A percentile compares a stretch with the other conserved stretches of the same genome.
Conservation (phyloP, 768 basidiomycete species). For the Trametopsis cervina region DNA sequence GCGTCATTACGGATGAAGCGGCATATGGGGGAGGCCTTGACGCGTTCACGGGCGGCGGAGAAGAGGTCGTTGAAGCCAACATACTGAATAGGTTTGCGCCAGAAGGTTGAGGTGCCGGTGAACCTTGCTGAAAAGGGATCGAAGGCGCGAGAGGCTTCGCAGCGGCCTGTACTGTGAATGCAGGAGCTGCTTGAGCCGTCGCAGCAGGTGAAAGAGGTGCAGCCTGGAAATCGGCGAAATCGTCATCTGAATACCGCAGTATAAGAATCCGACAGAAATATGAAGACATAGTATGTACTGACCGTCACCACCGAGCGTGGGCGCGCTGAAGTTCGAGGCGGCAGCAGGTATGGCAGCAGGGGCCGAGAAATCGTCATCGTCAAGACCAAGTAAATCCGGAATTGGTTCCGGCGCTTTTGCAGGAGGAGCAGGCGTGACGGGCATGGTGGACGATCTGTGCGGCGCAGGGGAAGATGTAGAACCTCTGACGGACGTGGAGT, state of each 20-base stretch:
- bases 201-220: constrained; percentile 44
- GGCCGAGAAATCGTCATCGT: constrained; percentile 45
- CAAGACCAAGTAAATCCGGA: constrained; percentile 78
- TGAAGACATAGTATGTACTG: no score
- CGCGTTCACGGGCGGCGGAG: constrained; percentile 7
- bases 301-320: background rate
- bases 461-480: constrained; percentile 23
- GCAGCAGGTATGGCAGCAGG: constrained; percentile 27
- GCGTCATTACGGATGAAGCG: constrained; percentile 5
- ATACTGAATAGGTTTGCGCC: constrained; percentile 9
- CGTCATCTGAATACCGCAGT: constrained; percentile 48
- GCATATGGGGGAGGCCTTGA: constrained; percentile 7
- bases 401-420: constrained; percentile 37
- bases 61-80: constrained; percentile 5
- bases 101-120: background rate
- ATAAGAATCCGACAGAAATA: background rate
- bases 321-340: constrained; percentile 29
- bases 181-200: constrained; percentile 16
- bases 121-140: constrained; percentile 11
- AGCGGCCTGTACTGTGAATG: constrained; percentile 29
- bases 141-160: constrained; percentile 10
- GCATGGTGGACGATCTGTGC: constrained; percentile 32
- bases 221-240: constrained; percentile 82
- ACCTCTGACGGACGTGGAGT: constrained; percentile 29
- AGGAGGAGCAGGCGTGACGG: constrained; percentile 25